phyloP scores from a whole-genome alignment of 2,329 filamentous ascomycete genomes.

The Trichoderma atroviride region DNA sequence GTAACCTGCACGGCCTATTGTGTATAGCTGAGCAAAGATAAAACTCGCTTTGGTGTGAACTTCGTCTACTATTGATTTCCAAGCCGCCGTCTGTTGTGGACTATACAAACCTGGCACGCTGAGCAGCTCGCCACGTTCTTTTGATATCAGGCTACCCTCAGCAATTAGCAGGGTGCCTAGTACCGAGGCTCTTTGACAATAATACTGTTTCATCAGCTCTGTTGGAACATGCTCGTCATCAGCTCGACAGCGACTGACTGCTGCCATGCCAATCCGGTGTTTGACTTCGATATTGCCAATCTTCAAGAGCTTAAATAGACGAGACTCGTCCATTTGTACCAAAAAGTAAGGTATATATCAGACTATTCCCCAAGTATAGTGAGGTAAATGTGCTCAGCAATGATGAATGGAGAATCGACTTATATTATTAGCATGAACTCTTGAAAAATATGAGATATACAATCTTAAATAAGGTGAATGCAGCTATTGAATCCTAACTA shows the following conservation, averaged over 20 bases:
- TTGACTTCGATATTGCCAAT: neutral
- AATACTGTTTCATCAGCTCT: neutral
- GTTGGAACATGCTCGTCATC: neutral
- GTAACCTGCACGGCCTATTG: neutral
- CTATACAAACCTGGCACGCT: neutral
- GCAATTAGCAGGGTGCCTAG: neutral
- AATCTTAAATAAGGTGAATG: too few relatives aligned
- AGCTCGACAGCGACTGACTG: neutral
- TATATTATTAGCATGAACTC: neutral
- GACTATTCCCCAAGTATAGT: neutral
- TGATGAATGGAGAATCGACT: neutral
- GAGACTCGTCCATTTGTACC: neutral
- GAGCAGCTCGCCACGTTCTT: neutral
- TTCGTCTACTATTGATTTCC: neutral
- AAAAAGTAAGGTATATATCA: neutral
- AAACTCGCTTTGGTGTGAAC: neutral
- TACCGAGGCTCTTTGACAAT: neutral
- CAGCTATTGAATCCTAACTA: neutral
- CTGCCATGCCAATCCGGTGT: neutral
- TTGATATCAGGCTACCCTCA: neutral
- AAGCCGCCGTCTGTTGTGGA: neutral
- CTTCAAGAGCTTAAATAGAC: neutral
- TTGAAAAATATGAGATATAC: too few relatives aligned
- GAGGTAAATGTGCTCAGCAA: neutral
- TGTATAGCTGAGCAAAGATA: constrained; percentile 31